Conservation (phyloP, 768 basidiomycete genomes). For the Lentinus brumalis region DNA sequence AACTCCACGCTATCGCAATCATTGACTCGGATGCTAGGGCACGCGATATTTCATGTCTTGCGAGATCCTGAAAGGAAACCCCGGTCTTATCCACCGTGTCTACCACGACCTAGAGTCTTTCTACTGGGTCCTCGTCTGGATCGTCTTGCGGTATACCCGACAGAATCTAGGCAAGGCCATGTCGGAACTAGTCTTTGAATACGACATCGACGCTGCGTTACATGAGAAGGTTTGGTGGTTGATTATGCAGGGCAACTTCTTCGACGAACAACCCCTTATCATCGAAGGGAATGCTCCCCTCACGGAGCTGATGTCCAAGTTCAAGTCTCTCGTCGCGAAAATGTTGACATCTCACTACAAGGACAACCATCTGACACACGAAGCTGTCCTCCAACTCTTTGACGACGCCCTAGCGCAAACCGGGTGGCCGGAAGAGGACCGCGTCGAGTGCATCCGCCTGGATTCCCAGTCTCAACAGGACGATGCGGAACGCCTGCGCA, state of each 20-base stretch:
- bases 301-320: background rate
- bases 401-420: background rate
- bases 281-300: background rate
- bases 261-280: background rate
- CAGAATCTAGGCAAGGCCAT: background rate
- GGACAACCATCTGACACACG: background rate
- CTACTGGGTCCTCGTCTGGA: conserved; percentile 18
- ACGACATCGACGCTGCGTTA: background rate
- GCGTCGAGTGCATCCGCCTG: background rate
- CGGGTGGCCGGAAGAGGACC: background rate
- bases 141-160: conserved; percentile 2
- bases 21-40: background rate
- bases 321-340: background rate
- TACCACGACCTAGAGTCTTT: conserved; percentile 18
- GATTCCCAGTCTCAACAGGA: background rate
- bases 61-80: background rate
- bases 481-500: no score
- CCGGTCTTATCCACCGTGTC: background rate
- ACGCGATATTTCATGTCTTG: conserved; percentile 4
- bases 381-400: background rate
- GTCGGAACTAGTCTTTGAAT: background rate
- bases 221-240: background rate
- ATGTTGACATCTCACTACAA: background rate
- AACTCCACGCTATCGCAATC: background rate
- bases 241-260: background rate